Base-by-base conservation (phyloP, 2,329 filamentous ascomycete species). In the Cryphonectria nitschkei region DNA sequence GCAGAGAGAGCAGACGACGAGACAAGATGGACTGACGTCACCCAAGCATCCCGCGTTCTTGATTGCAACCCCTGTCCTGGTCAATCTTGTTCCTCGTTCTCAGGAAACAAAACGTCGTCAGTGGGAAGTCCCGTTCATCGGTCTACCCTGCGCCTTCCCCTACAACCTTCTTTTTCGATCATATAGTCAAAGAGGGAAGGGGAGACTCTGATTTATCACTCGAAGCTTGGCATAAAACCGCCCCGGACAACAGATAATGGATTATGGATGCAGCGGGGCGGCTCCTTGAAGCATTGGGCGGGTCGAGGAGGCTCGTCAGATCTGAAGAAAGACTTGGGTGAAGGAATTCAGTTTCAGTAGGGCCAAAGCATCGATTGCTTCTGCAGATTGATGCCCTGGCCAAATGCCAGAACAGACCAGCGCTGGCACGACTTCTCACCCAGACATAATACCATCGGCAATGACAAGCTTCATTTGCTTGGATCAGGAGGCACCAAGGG, bases 101-200 rank as follows among this genome's bases (percentile, higher is more conserved):
- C 52, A 54, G 43, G 43, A 54, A 29, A 56, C 13, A 56, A 56
- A 56, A 32, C 52, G 52, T 56, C 52, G 52, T 32, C 52, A 56
- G 9, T 56, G 52, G 52, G 26, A 16, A 29, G 43, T 58, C 54
- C 54, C 29, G 26, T 16, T 58, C 14, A 0, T 14, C 29, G 29
- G 29, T 58, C 54, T 13, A 19, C 14, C 9, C 50, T 26, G 50
- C 50, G 7, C 46, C 19, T 26, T 13, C 50, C 52, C 26, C 52
- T 13, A 56, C 11, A 29, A 29, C 52, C 52, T 32, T 56, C 52
- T 56, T 7, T 29, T 29, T 32, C 43, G 7, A 5, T 50, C 43
- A 56, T 14, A 32, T 16, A 29, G n/a, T 56, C 43, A 19, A 50
- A 56, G 19, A 11, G 37, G 37, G 37, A 39, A 39, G 37, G 37